phyloP scores from a whole-genome alignment of 2,329 filamentous ascomycete genomes.

The Endothia cerciana region DNA sequence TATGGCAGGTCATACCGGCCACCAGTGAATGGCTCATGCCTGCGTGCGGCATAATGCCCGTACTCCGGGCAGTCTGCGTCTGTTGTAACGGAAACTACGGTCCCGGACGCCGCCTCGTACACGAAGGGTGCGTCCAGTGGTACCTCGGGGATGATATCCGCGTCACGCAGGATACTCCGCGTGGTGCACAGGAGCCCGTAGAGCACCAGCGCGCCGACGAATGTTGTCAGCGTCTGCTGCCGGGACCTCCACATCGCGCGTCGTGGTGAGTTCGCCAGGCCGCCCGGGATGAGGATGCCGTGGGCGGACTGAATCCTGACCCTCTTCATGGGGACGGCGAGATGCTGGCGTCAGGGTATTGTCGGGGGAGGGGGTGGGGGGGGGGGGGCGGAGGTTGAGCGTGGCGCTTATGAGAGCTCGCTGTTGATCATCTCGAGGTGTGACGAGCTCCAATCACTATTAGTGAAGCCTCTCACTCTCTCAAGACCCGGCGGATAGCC shows the following conservation, averaged over 20 bases:
- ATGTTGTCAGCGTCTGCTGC: conserved; percentile 23
- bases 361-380: neutral
- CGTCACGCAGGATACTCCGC: conserved; percentile 22
- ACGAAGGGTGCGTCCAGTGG: conserved; percentile 3
- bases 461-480: neutral
- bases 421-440: conserved; percentile 21
- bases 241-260: conserved; percentile 27
- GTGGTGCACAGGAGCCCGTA: conserved; percentile 24
- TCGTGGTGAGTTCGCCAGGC: conserved; percentile 22
- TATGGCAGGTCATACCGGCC: conserved; percentile 40
- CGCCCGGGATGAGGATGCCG: conserved; percentile 28
- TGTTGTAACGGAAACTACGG: conserved; percentile 18
- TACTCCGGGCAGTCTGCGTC: conserved; percentile 37
- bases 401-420: conserved; percentile 7
- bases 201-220: conserved; percentile 24
- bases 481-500: neutral
- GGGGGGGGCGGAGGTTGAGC: neutral
- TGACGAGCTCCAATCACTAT: neutral
- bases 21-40: conserved; percentile 38
- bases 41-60: conserved; percentile 35
- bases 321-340: conserved; percentile 22
- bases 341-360: neutral
- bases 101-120: conserved; percentile 3
- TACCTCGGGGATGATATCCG: conserved; percentile 14
- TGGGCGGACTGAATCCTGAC: conserved; percentile 28